These are phyloP conservation scores for Petrea volubilis DNA, from an alignment of 257 asterid species.

Conservation along the genomic window DNA sequence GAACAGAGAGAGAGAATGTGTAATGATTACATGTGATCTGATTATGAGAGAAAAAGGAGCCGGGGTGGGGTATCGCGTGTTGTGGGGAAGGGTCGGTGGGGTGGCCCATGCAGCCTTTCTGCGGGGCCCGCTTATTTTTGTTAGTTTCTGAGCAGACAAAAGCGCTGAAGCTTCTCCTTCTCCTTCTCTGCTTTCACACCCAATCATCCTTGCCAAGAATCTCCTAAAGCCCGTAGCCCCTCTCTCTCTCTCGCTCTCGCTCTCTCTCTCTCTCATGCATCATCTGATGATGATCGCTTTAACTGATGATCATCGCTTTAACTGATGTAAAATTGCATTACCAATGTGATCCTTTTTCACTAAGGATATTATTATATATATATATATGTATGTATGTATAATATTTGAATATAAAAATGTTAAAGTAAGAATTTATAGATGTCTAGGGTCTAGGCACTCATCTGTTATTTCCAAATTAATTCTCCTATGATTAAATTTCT, in stretches of 20 bases:
- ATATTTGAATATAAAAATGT: too few relatives aligned
- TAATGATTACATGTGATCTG: constrained; percentile 39
- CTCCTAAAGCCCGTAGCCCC: constrained; percentile 34
- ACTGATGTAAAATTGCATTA: not conserved
- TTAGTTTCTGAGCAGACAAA: constrained; percentile 59
- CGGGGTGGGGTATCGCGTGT: constrained; percentile 36
- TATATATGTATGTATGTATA: not conserved
- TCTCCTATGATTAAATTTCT: too few relatives aligned
- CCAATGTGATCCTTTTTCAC: not conserved
- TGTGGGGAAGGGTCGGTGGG: constrained; percentile 40
- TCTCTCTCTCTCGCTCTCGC: not conserved
- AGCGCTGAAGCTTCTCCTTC: constrained; percentile 48
- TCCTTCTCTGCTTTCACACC: constrained; percentile 38
- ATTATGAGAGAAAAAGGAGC: constrained; percentile 14
- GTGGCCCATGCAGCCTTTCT: constrained; percentile 47
- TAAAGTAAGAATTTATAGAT: too few relatives aligned
- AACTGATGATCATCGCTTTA: constrained; percentile 18
- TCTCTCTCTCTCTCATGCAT: not conserved
- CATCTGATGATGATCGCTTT: not conserved
- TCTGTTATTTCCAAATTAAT: too few relatives aligned
- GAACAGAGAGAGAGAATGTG: too few relatives aligned
- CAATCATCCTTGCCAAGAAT: constrained; percentile 38
- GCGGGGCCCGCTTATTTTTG: constrained; percentile 42
- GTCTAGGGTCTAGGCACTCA: too few relatives aligned
- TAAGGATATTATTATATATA: not conserved